Evolutionary conservation across 2,329 filamentous ascomycete species (phyloP), one percentile per base, ranked within the genome.

Genomic region (Raffaelea ambrosiae): DNA sequence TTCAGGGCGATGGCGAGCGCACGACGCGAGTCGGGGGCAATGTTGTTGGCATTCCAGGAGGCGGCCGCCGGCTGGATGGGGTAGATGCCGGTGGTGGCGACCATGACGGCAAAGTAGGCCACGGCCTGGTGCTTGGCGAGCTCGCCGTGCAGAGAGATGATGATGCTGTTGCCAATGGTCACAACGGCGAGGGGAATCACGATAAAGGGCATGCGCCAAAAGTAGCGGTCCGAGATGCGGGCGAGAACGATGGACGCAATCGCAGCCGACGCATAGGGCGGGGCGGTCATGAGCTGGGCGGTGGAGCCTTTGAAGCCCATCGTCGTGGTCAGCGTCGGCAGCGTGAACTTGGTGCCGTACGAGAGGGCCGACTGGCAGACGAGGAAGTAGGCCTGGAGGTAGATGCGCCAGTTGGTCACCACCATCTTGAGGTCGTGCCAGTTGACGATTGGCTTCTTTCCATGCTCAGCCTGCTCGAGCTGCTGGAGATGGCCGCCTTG

Each of bases 11-110:
- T 38, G 8, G 0, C 77, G 77, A 44, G 75, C 10, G 43, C 40
- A 44, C 71, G 66, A 60, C 74, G 74, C 47, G 70, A 58, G 22
- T 66, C 68, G 18, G 69, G 70, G n/a, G 68, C 69, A 40, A 75
- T 71, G 52, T 74, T 74, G 57, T 71, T 73, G 35, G 35, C 35
- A 14, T 38, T 38, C 35, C 35, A 38, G 5, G 35, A 38, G 7
- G 35, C 35, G 14, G 35, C 35, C 13, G 35, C 35, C 18, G 35
- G 35, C 18, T 38, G 35, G 35, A 38, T 38, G 14, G 35, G 35
- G 35, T 38, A 38, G 35, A 38, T 38, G 35, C 35, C 35, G 5
- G 35, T 38, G 7, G 35, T 38, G 14, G 35, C 7, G 8, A 38
- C 35, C 35, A 38, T 38, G 35, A 38, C 16, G 18, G 35, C 35